Base-by-base conservation (phyloP, 2,329 filamentous ascomycete genomes). In the Neofusicoccum parvum region DNA sequence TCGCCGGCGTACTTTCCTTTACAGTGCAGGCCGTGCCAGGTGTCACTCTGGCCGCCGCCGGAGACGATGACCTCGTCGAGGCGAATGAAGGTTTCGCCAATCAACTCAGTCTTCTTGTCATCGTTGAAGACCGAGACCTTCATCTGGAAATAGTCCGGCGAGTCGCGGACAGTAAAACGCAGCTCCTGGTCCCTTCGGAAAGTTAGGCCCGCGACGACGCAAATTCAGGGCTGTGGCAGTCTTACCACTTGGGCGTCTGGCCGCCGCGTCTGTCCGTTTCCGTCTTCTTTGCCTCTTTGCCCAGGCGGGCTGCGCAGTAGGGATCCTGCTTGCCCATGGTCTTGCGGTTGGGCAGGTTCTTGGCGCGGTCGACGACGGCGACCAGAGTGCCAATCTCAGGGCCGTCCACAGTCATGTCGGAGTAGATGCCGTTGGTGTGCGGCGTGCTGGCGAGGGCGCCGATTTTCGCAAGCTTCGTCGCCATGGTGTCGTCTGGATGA, bases 291-390 rank as follows among this genome's bases (percentile, higher is more conserved):
- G 95, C 95, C 80, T 98, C 94, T 79, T 99, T 99, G 39, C 94
- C 95, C 51, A 99, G 81, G 63, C 95, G 86, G 37, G 93, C 94
- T 43, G 95, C 95, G 79, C 94, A 97, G 79, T 98, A 99, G 0
- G 95, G 94, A 76, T 98, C 94, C 81, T 99, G 95, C 81, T 99
- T 99, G 65, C 95, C 95, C 83, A 99, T 97, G 5, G 93, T 95
- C 83, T 96, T 96, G 71, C 93, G 84, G 80, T 99, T 99, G 59
- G 95, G 95, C 71, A 99, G 82, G 77, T 99, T 99, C 86, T 97
- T 98, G 62, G 94, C 95, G 71, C 94, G 87, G 81, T 99, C 95
- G 73, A 98, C 88, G 72, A 99, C 90, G 65, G 93, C 86, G 53
- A 99, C 92, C 71, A 99, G 83, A 1, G 94, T 98, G 70, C 95